Conservation (phyloP, 225 moss, liverwort and hornwort species). For the Climacium dendroides region DNA sequence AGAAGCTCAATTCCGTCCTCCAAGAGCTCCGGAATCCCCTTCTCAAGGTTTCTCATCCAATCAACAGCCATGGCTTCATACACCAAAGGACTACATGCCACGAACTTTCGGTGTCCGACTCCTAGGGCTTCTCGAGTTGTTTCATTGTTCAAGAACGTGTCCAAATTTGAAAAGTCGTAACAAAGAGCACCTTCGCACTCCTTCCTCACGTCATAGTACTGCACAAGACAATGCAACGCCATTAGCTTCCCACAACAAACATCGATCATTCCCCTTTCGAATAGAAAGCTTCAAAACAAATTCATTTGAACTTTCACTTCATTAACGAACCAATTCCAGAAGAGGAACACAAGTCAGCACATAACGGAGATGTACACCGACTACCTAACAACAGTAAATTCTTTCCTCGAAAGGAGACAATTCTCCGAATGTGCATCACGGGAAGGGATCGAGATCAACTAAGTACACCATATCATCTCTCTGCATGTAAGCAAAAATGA, state of each 20-base stretch:
- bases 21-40: constrained; percentile 43
- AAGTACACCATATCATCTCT: neutral
- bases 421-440: neutral
- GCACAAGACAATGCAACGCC: neutral
- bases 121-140: constrained; percentile 36
- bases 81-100: constrained; percentile 45
- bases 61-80: constrained; percentile 43
- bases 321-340: neutral
- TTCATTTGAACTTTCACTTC: neutral
- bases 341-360: neutral
- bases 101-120: constrained; percentile 52
- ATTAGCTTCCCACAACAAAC: neutral
- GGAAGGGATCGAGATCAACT: neutral
- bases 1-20: constrained; percentile 53
- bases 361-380: neutral
- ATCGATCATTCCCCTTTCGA: neutral
- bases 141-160: constrained; percentile 32
- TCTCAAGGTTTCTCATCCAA: constrained; percentile 61
- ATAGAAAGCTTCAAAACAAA: neutral
- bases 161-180: constrained; percentile 57
- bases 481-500: neutral
- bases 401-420: neutral
- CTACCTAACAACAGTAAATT: neutral
- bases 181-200: constrained; percentile 49
- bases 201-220: constrained; percentile 64